Evolutionary conservation across 805 yeast genomes (phyloP), one percentile per base, ranked within the genome.

Genomic region (Candida ovalis): DNA sequence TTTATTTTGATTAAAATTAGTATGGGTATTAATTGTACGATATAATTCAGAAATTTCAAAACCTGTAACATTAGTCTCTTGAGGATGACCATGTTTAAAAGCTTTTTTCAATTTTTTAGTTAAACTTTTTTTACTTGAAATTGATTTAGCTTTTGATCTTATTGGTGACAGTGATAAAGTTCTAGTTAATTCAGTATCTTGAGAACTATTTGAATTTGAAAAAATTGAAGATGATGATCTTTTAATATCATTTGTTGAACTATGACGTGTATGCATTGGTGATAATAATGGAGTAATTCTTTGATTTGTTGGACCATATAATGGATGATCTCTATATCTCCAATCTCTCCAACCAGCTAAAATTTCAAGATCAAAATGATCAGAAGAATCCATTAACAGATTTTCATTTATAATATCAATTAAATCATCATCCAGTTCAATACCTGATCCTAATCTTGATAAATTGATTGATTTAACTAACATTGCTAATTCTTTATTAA

Each of bases 291-390:
- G 10, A 8, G 21, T 13, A 15, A 4, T 15, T 13, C 21, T 19
- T 22, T 19, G 15, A 18, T 22, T 10, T 10, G 44, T 2, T n/a
- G 40, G 35, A 0, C 68, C 66, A 59, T 84, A 84, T 32, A 86
- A 63, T 1, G 92, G 88, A 64, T 85, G 90, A 44, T 77, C 78
- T 52, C 88, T 76, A 58, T 76, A 84, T 59, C 88, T 85, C 96
- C 96, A 89, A 63, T 89, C 96, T 61, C 96, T 75, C 97, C 97
- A 89, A 9, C 92, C 85, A 0, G 96, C 96, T 44, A 77, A 66
- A 1, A 82, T 76, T 38, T 54, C 51, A 18, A 53, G 48, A 12
- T 57, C 53, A 21, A 51, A 52, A 2, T 44, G 15, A 4, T 38
- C 40, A 15, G 18, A n/a, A 12, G 47, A 25, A 13, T 39, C 28